These are phyloP conservation scores for Naegleria gruberi DNA, from an alignment of 208 protist species.

Conservation along the genomic window DNA sequence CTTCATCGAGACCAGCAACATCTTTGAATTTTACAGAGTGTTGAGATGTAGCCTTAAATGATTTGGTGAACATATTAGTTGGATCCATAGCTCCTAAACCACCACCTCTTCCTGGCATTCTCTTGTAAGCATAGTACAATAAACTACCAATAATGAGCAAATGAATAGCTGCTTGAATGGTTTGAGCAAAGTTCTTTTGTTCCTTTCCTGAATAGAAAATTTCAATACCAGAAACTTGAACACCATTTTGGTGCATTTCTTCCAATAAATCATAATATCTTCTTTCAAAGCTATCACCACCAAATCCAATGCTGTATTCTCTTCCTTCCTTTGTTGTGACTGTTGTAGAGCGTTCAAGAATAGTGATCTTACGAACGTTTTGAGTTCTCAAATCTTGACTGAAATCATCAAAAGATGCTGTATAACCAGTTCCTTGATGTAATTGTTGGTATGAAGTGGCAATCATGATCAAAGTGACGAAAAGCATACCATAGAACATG, in stretches of 20 bases:
- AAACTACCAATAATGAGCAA: neutral
- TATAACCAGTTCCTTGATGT: neutral
- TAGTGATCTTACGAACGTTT: neutral
- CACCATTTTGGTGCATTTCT: neutral
- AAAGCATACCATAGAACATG: neutral
- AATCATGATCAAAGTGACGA: neutral
- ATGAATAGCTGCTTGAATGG: neutral
- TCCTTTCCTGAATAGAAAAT: neutral
- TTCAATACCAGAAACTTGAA: neutral
- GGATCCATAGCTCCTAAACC: neutral
- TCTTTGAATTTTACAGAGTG: conserved; percentile 62
- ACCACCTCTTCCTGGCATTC: neutral
- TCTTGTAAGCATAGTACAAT: neutral
- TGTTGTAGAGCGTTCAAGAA: neutral
- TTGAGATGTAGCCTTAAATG: neutral
- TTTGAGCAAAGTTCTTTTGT: neutral
- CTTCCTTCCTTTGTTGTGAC: neutral
- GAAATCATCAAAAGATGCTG: neutral
- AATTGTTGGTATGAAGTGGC: neutral
- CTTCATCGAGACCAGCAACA: conserved; percentile 91
- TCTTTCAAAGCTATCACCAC: neutral
- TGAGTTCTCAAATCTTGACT: neutral
- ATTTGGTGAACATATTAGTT: neutral
- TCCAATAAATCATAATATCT: neutral
- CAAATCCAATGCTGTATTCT: neutral